These are phyloP conservation scores for Colletotrichum cuscutae DNA, from an alignment of 2,329 filamentous ascomycete species.

Conservation along the genomic window DNA sequence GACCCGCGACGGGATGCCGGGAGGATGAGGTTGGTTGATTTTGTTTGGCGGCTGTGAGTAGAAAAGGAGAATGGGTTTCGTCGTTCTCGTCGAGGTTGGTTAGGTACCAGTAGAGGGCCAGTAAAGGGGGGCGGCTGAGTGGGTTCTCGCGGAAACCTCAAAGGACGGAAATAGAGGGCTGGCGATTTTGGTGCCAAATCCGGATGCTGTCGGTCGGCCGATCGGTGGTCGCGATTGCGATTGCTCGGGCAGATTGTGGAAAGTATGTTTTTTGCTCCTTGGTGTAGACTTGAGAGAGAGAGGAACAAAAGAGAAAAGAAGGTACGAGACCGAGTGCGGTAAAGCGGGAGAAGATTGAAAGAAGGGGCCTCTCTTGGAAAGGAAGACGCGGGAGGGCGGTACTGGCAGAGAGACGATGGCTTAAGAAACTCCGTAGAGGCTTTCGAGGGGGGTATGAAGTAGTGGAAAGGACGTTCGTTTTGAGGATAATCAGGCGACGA, in stretches of 20 bases:
- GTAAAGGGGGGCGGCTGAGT: slow-evolving; percentile 15
- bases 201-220: slow-evolving; percentile 1
- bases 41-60: background rate
- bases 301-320: background rate
- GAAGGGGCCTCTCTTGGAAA: background rate
- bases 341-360: slow-evolving; percentile 11
- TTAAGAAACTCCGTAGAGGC: no score
- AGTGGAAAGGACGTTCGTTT: slow-evolving; percentile 10
- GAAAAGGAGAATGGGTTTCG: no score
- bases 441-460: background rate
- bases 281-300: background rate
- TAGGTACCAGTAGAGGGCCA: background rate
- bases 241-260: background rate
- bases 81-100: background rate
- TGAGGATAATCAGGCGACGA: slow-evolving; percentile 31
- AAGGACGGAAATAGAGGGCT: background rate
- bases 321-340: slow-evolving; percentile 5
- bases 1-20: slow-evolving; percentile 2
- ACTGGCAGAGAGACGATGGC: no score
- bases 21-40: background rate
- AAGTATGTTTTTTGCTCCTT: background rate
- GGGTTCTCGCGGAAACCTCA: slow-evolving; percentile 4
- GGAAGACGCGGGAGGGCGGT: no score
- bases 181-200: slow-evolving; percentile 19
- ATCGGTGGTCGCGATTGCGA: background rate